Conservation (phyloP, 441 rosid species). For the Gossypium davidsonii region DNA sequence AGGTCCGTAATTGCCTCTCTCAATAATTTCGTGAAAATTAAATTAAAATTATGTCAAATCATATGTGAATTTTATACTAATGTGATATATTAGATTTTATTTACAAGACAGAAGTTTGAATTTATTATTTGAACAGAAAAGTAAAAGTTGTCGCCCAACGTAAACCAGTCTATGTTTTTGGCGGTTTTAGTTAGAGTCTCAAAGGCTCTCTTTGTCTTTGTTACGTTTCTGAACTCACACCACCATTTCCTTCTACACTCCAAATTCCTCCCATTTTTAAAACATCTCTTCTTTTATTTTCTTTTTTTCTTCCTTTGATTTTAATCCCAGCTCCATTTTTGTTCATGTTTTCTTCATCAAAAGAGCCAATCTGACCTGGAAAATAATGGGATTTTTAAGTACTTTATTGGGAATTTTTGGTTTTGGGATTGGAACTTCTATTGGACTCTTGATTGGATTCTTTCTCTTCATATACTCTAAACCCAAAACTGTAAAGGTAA, state of each 20-base stretch:
- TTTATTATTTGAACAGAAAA: neutral
- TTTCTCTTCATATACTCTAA: constrained; percentile 15
- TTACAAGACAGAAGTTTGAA: neutral
- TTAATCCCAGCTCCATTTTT: neutral
- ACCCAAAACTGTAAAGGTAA: constrained; percentile 20
- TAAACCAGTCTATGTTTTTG: neutral
- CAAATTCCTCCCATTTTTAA: neutral
- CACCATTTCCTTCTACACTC: neutral
- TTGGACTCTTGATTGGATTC: constrained; percentile 22
- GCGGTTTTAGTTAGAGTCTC: constrained; percentile 5
- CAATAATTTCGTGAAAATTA: too few relatives aligned
- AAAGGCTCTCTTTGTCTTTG: neutral
- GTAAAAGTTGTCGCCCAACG: neutral
- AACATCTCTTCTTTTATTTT: neutral
- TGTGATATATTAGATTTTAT: too few relatives aligned
- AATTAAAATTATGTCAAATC: too few relatives aligned
- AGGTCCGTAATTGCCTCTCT: rapidly evolving
- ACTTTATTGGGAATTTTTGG: constrained; percentile 44
- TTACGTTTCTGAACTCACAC: neutral
- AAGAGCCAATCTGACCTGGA: neutral
- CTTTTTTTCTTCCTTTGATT: neutral
- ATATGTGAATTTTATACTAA: too few relatives aligned
- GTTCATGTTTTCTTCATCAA: neutral
- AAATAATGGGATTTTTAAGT: constrained; percentile 42
- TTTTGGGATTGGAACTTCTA: constrained; percentile 41